These are phyloP conservation scores for Sophora flavescens DNA, from an alignment of 306 rosid genomes.

Conservation along the genomic window DNA sequence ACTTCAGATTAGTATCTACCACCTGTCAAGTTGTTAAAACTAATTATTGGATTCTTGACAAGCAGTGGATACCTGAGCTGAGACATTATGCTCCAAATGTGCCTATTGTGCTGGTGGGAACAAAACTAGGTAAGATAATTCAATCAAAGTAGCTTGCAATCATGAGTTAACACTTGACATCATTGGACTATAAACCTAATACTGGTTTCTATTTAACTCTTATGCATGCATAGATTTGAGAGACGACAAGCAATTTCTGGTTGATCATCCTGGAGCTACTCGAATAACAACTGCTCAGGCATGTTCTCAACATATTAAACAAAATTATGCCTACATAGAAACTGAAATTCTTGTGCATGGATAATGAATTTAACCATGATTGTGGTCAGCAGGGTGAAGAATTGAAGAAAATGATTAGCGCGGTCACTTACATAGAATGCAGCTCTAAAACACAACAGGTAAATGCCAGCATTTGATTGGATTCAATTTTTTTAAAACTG, in stretches of 20 bases:
- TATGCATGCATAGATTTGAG: slow-evolving; percentile 63
- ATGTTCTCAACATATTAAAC: slow-evolving; percentile 32
- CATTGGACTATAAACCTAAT: background rate
- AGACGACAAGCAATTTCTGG: slow-evolving; percentile 67
- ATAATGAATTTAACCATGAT: slow-evolving; percentile 12
- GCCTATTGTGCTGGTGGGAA: slow-evolving; percentile 79
- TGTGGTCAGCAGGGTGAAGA: slow-evolving; percentile 80
- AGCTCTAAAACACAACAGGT: slow-evolving; percentile 98
- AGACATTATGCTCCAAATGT: slow-evolving; percentile 82
- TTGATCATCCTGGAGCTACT: slow-evolving; percentile 69
- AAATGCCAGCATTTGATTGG: slow-evolving; percentile 18
- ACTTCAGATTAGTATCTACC: slow-evolving; percentile 16
- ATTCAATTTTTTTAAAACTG: background rate
- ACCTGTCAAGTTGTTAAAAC: slow-evolving; percentile 8
- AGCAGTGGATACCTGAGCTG: slow-evolving; percentile 82
- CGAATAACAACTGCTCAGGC: slow-evolving; percentile 69
- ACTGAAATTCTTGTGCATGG: background rate
- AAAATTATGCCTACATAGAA: slow-evolving; percentile 12
- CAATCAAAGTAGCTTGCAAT: slow-evolving; percentile 16
- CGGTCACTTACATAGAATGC: slow-evolving; percentile 81
- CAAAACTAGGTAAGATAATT: slow-evolving; percentile 70
- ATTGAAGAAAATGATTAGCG: slow-evolving; percentile 86
- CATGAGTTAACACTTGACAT: background rate
- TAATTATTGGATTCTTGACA: slow-evolving; percentile 35
- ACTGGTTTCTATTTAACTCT: background rate